Evolutionary conservation across 257 asterid species (phyloP), one percentile per base, ranked within the genome.

Genomic region (Solanum rostratum): DNA sequence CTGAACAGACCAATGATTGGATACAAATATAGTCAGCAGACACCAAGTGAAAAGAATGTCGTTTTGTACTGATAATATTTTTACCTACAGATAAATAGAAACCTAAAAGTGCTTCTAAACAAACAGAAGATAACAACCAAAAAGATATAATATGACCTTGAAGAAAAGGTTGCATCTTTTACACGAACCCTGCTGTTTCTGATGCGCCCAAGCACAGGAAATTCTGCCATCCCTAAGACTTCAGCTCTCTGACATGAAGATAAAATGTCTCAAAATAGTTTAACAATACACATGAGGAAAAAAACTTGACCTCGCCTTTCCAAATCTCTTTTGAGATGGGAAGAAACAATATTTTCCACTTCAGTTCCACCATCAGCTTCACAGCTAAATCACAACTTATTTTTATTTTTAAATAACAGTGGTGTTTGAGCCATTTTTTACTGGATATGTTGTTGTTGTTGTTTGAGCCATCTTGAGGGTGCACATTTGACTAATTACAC

Each of bases 201-300:
- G 86, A 97, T 90, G 79, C 99, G 98, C 46, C 98, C 99, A 83
- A 97, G 95, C 87, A 92, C 43, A 39, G 99, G 97, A 92, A 97
- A 97, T 83, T 94, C 99, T 79, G 95, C 93, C 85, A 97, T 88
- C 68, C 96, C 91, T 88, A 97, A 89, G 29, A 76, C 97, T 84
- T 94, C 97, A 86, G 99, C 99, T 88, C 99, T 94, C 98, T 97
- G 93, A 76, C 85, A 57, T 60, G 68, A 84, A 86, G 68, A 79
- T 74, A 80, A 68, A 37, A 27, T 68, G 29, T 46, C 83, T 46
- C 22, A 68, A 68, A 73, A 80, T 71, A 53, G 60, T 57, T 85
- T 69, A 49, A 70, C 69, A 84, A 59, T 54, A 59, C 63, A 70
- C 24, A 49, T 53, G 59, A 27, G 43, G 15, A 79, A 85, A 65